Evolutionary conservation across 768 basidiomycete genomes (phyloP), one percentile per base, ranked within the genome.

Genomic region (Xanthoconium stramineum): DNA sequence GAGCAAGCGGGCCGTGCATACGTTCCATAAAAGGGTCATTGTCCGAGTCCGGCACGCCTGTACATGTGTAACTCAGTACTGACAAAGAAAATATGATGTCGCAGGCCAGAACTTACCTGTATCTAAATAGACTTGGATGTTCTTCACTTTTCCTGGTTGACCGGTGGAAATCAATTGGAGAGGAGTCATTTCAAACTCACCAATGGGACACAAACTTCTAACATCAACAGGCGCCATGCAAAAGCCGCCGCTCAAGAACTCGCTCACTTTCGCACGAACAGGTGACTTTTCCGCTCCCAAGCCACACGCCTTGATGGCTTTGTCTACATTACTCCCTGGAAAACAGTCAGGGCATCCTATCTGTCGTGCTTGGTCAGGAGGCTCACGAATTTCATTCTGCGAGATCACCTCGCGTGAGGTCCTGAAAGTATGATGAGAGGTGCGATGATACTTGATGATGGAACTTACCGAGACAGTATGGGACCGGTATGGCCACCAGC

Each of bases 121-220:
- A 15, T 83, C 78, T n/a, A 83, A 64, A 63, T 78, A 88, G 14
- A 89, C 71, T 63, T 83, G 83, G 53, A 85, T 73, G 44, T 70
- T 71, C 6, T 78, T 71, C 30, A 56, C 74, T 20, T 11, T 4
- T 7, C 29, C 45, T 53, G 32, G 13, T 38, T 30, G 2, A 32
- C 12, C 37, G 2, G 19, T 47, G 52, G 46, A 24, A 32, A 33
- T 29, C 35, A 28, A 35, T 13, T 10, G 8, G 19, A 17, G 17
- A 39, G 8, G 6, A 20, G 15, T 12, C 12, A 15, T 29, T n/a
- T 19, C 14, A 32, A n/a, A 30, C 44, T 46, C 44, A 53, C 52
- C 52, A 13, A 53, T 32, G 14, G 3, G 29, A 32, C 6, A 19
- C 29, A 53, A 32, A 10, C 8, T 15, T 11, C 36, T 9, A 6